Evolutionary conservation across 768 basidiomycete genomes (phyloP).

Genomic region (Pleurotus ostreatus): DNA sequence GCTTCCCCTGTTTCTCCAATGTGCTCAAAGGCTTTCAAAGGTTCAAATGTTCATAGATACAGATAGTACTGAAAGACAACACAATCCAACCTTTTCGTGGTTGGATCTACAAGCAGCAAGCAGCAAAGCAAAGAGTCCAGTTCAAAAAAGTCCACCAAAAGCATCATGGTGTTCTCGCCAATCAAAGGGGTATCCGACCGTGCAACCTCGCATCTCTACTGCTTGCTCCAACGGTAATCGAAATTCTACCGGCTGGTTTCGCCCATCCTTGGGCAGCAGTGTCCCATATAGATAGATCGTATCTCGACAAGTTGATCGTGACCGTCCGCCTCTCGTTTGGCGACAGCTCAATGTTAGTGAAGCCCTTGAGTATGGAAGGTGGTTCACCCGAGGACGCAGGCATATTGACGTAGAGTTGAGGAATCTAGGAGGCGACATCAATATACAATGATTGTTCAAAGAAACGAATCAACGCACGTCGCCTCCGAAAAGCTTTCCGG

Average conservation of each 20-base stretch:
- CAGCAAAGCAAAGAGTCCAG: no score
- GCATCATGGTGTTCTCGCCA: not conserved
- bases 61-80: no score
- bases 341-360: constrained; percentile 50
- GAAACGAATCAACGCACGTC: constrained; percentile 42
- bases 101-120: no score
- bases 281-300: constrained; percentile 79
- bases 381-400: constrained; percentile 63
- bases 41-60: no score
- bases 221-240: constrained; percentile 64
- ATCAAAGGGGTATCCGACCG: constrained; percentile 30
- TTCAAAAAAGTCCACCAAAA: not conserved
- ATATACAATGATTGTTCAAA: not conserved
- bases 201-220: constrained; percentile 56
- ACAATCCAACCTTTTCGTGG: no score
- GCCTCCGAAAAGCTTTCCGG: constrained; percentile 55
- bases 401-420: constrained; percentile 75
- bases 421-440: constrained; percentile 25
- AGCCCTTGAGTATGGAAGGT: constrained; percentile 67
- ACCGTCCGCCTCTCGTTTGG: constrained; percentile 45
- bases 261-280: constrained; percentile 69
- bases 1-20: no score
- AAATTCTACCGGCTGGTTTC: constrained; percentile 59
- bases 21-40: not conserved
- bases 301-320: constrained; percentile 57